Percentiles rank a stretch among this genome's conserved stretches.
Evolutionary conservation across 345 rosid genomes (phyloP).

Genomic region (Eucalyptus pauciflora): DNA sequence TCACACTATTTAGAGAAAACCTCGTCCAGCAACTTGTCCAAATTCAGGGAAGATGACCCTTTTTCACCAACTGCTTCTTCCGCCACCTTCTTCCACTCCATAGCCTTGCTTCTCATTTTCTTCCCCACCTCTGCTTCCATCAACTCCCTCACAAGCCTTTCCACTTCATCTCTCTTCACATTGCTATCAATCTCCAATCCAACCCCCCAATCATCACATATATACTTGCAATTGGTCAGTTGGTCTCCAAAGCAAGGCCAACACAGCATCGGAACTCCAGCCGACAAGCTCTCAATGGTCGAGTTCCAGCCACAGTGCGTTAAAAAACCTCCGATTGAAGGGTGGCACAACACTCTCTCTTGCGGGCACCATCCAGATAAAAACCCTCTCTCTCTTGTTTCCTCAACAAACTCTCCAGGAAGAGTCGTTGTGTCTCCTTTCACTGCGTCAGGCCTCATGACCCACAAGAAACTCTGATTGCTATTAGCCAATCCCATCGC

Average conservation of each 20-base stretch:
- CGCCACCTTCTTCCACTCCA: constrained; percentile 16
- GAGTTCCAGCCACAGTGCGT: constrained; percentile 18
- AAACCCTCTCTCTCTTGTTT: neutral
- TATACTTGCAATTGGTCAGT: constrained; percentile 3
- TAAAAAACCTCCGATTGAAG: constrained; percentile 3
- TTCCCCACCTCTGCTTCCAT: constrained; percentile 19
- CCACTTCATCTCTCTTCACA: constrained; percentile 19
- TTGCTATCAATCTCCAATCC: constrained; percentile 1
- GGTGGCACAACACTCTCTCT: constrained; percentile 4
- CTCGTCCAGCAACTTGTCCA: neutral
- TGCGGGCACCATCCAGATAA: constrained; percentile 2
- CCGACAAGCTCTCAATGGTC: constrained; percentile 1
- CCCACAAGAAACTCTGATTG: constrained; percentile 1
- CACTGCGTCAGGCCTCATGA: constrained; percentile 1
- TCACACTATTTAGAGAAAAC: neutral
- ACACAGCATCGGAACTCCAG: constrained; percentile 1
- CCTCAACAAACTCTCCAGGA: neutral
- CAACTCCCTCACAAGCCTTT: constrained; percentile 14
- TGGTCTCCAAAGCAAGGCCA: constrained; percentile 13
- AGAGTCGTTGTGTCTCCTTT: neutral
- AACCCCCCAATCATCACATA: constrained; percentile 20
- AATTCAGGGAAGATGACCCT: neutral
- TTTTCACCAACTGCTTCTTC: neutral
- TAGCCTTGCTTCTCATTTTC: constrained; percentile 2
- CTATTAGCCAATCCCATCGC: constrained; percentile 9